A percentile compares a stretch with the other conserved stretches of the same genome.
Evolutionary conservation across 1,139 yeast species (phyloP).

Genomic region (Saccharomyces uvarum): DNA sequence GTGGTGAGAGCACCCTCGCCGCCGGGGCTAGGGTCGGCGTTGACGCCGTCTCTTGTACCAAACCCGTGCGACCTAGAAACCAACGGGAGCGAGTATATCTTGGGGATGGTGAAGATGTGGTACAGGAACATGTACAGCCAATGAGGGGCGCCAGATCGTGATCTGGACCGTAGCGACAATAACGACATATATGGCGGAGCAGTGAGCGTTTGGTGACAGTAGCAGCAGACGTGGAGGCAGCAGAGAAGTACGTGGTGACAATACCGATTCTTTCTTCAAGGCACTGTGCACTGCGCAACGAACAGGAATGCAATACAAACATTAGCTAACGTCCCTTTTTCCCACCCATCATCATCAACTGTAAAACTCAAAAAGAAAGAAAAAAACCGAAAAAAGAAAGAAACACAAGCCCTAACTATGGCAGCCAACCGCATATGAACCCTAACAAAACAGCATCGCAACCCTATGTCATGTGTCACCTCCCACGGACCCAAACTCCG

Average conservation of each 20-base stretch:
- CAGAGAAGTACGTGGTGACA: neutral
- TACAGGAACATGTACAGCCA: neutral
- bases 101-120: neutral
- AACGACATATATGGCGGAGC: neutral
- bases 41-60: slow-evolving; percentile 3
- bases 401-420: neutral
- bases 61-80: slow-evolving; percentile 11
- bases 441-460: neutral
- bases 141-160: neutral
- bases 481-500: neutral
- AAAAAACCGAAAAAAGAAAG: too few relatives aligned
- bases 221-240: neutral
- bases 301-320: too few relatives aligned
- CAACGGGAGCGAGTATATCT: slow-evolving; percentile 7
- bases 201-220: neutral
- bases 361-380: too few relatives aligned
- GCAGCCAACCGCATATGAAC: too few relatives aligned
- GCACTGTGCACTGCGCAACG: too few relatives aligned
- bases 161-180: neutral
- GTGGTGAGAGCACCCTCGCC: slow-evolving; percentile 11
- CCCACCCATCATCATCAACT: too few relatives aligned
- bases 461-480: neutral
- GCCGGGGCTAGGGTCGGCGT: neutral
- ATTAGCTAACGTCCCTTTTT: too few relatives aligned
- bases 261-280: neutral